Base-by-base conservation (phyloP, 2,329 filamentous ascomycete species). In the Fusarium oxysporum region DNA sequence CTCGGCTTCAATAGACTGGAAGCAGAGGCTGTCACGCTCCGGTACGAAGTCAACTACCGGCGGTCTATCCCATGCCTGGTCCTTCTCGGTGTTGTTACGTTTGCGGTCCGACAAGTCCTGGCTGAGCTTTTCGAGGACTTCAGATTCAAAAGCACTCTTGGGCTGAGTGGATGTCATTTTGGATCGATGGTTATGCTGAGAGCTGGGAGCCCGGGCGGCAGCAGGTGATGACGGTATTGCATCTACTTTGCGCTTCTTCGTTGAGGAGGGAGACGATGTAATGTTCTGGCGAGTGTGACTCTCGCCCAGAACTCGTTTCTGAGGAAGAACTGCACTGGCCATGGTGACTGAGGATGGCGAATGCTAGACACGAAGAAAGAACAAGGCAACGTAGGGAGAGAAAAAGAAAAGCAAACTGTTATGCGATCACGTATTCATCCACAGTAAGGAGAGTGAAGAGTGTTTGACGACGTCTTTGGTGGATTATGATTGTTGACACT, bases 1-100 rank as follows among this genome's bases (percentile, higher is more conserved):
- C 80, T 98, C 95, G 2, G 91, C 92, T 79, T 99, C 97, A 75
- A 99, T 99, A 79, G 97, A 93, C 83, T 99, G 96, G 79, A 99
- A 98, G 73, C 89, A 91, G n/a, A 99, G 86, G 73, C 85, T 91
- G 72, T 96, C 90, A 40, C 84, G 90, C 58, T 88, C 80, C 13
- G 91, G 87, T 67, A 83, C 75, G 67, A 89, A 90, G 60, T 84
- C 81, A n/a, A 80, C 81, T 8, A 89, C 84, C 0, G 87, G 85
- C 10, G 89, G 89, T 3, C 89, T 86, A 51, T 92, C 91, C 97
- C 96, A 99, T 80, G 94, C 89, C 82, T 99, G 96, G 81, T 98
- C 96, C 81, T 92, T 97, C 80, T 99, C 96, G 5, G 93, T 88
- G 82, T 97, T 98, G 82, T 89, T 93, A 78, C 93, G 88, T 85